phyloP scores from a whole-genome alignment of 106 monocot species.

The Dactylorhiza incarnata region DNA sequence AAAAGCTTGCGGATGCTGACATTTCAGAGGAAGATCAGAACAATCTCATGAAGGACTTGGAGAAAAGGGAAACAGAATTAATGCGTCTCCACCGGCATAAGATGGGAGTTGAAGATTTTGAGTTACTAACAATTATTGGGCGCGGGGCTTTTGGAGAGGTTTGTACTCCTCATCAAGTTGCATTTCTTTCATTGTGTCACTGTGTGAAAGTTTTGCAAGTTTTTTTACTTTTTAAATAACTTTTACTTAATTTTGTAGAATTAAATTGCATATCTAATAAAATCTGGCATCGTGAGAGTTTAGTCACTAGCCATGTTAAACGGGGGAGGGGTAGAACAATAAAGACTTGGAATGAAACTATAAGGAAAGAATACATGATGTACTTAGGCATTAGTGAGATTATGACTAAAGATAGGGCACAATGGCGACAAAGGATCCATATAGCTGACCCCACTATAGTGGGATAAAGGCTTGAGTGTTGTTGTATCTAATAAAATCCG shows the following conservation, averaged over 20 bases:
- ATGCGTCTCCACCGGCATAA: slow-evolving; percentile 30
- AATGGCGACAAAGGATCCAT: too few relatives aligned
- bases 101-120: slow-evolving; percentile 30
- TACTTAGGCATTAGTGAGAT: too few relatives aligned
- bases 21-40: slow-evolving; percentile 42
- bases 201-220: neutral
- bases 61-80: slow-evolving; percentile 40
- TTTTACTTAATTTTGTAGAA: neutral
- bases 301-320: too few relatives aligned
- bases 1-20: slow-evolving; percentile 30
- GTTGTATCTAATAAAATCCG: neutral
- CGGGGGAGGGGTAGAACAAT: too few relatives aligned
- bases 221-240: neutral
- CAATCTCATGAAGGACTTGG: slow-evolving; percentile 34
- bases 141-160: slow-evolving; percentile 48
- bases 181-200: neutral
- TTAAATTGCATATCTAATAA: neutral
- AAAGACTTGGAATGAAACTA: too few relatives aligned
- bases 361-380: too few relatives aligned
- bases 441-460: too few relatives aligned
- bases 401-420: too few relatives aligned
- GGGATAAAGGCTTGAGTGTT: too few relatives aligned
- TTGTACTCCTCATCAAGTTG: neutral
- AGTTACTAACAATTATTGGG: slow-evolving; percentile 24
- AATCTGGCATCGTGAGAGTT: neutral